phyloP scores from a whole-genome alignment of 1,139 yeast genomes.

The Lizanozyma gosingica region DNA sequence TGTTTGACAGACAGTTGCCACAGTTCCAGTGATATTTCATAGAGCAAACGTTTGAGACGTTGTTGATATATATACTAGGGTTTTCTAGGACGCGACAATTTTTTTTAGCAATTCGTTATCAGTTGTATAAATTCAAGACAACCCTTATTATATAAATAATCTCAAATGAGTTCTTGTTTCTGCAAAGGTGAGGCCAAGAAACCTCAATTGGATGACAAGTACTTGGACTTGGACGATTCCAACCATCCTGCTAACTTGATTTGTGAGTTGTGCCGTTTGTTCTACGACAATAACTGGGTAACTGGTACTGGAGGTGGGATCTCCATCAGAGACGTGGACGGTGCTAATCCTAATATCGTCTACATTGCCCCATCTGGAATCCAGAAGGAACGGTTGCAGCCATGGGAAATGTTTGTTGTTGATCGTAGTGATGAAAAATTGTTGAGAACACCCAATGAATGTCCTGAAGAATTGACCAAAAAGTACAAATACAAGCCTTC shows the following conservation, averaged over 20 bases:
- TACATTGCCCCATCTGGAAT: constrained; percentile 93
- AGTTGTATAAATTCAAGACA: too few relatives aligned
- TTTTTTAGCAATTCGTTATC: too few relatives aligned
- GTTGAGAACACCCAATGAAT: constrained; percentile 48
- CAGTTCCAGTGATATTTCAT: too few relatives aligned
- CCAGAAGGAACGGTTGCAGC: constrained; percentile 81
- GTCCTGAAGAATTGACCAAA: constrained; percentile 30
- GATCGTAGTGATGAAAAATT: constrained; percentile 47
- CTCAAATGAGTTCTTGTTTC: neutral
- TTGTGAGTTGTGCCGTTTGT: constrained; percentile 69
- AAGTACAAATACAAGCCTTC: constrained; percentile 63
- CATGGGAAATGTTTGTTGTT: constrained; percentile 76
- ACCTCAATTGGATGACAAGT: constrained; percentile 7
- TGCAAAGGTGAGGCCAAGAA: neutral
- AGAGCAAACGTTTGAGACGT: too few relatives aligned
- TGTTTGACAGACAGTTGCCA: too few relatives aligned
- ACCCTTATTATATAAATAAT: too few relatives aligned
- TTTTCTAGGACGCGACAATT: too few relatives aligned
- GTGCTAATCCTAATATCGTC: constrained; percentile 37
- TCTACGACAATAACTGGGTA: constrained; percentile 83
- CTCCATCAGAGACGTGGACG: constrained; percentile 57
- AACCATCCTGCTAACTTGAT: constrained; percentile 79
- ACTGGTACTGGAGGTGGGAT: constrained; percentile 97
- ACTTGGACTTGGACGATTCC: constrained; percentile 28
- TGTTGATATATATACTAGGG: too few relatives aligned